Base-by-base conservation (phyloP, 139 green algal species). In the Chlamydomonas incerta region DNA sequence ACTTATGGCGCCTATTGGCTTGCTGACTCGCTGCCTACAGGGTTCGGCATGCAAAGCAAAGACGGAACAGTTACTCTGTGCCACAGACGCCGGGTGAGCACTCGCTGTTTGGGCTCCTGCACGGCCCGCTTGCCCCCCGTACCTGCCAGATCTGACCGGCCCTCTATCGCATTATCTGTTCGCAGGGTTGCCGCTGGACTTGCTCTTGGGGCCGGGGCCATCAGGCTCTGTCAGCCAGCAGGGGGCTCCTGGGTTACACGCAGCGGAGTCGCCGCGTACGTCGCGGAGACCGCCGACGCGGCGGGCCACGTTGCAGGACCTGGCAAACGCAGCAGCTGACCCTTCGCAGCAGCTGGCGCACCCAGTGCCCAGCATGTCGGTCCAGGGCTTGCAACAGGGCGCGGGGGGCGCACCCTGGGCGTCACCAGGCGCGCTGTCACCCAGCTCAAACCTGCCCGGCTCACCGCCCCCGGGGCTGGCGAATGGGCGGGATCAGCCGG, bases 41-140 rank as follows among this genome's bases (percentile, higher is more conserved):
- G 68, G 68, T 77, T 1, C 68, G 80, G 10, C 33, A 26, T 24
- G 68, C 80, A 6, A 86, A 71, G 55, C 80, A 86, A 26, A 69
- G 80, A 15, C 80, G 80, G 13, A 79, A 79, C 80, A 86, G 80
- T 29, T 86, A 86, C 80, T 80, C 68, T 15, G 68, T 86, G 4
- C 80, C 80, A 17, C 55, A 86, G 13, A 34, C 52, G 17, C 37
- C 28, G 47, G 80, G 80, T 77, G 46, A 14, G 72, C 17, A 8
- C 41, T 50, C n/a, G n/a, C n/a, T n/a, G n/a, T n/a, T n/a, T n/a
- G n/a, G n/a, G n/a, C n/a, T n/a, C n/a, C n/a, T n/a, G n/a, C n/a
- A n/a, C n/a, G n/a, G n/a, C n/a, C n/a, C n/a, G n/a, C n/a, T n/a
- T n/a, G n/a, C n/a, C n/a, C n/a, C n/a, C n/a, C n/a, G n/a, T n/a